A percentile compares a stretch with the other conserved stretches of the same genome.
Evolutionary conservation across 257 asterid species (phyloP).

Genomic region (Pogostemon cablin): DNA sequence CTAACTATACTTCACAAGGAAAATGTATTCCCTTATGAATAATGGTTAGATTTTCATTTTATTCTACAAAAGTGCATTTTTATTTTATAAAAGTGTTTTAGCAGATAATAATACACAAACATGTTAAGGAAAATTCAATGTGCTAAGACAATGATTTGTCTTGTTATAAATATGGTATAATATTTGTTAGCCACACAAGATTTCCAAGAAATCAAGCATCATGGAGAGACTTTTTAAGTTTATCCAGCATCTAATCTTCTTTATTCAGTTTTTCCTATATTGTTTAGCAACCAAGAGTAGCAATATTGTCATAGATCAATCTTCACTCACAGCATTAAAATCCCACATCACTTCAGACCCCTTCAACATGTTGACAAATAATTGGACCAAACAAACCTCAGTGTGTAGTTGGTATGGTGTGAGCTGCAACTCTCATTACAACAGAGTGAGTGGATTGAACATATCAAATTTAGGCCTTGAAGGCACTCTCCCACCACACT

Average conservation of each 20-base stretch:
- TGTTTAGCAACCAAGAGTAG: not conserved
- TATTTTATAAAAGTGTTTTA: no score
- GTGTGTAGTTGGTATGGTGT: not conserved
- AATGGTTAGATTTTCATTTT: no score
- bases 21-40: no score
- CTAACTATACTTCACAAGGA: no score
- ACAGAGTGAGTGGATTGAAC: not conserved
- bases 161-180: not conserved
- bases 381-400: not conserved
- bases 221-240: not conserved
- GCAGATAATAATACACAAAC: no score
- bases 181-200: not conserved
- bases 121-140: no score
- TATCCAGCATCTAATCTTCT: not conserved
- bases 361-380: not conserved
- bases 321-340: slow-evolving; percentile 29
- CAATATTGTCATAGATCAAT: not conserved
- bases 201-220: not conserved
- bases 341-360: slow-evolving; percentile 1
- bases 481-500: not conserved
- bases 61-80: no score
- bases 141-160: no score
- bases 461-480: not conserved
- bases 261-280: not conserved
- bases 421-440: not conserved